phyloP scores from a whole-genome alignment of 1,284 basidiomycete genomes.

The Rhodotorula sp. region DNA sequence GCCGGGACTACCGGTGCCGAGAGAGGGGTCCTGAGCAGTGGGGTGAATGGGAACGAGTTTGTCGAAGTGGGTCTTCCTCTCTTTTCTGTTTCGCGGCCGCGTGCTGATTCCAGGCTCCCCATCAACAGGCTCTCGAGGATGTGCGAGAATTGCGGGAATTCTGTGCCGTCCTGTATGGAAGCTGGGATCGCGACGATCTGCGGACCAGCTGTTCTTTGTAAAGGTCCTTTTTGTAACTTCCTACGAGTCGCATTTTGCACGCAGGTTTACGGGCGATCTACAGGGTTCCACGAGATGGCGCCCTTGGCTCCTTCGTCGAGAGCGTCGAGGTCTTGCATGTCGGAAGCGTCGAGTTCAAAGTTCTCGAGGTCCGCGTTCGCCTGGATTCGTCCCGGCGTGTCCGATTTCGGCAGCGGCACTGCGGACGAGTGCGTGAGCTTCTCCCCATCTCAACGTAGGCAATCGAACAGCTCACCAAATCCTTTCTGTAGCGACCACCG shows the following conservation, averaged over 20 bases:
- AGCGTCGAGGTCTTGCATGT: slow-evolving; percentile 62
- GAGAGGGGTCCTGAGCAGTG: slow-evolving; percentile 61
- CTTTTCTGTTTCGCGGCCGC: neutral
- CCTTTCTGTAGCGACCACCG: slow-evolving; percentile 81
- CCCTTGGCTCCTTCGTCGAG: slow-evolving; percentile 65
- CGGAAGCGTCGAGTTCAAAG: slow-evolving; percentile 63
- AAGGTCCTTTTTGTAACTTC: neutral
- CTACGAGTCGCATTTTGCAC: neutral
- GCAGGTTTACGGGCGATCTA: slow-evolving; percentile 11
- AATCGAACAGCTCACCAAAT: slow-evolving; percentile 52
- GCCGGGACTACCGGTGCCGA: slow-evolving; percentile 51
- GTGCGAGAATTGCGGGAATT: slow-evolving; percentile 56
- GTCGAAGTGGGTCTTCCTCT: slow-evolving; percentile 63
- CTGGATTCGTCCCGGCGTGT: slow-evolving; percentile 63
- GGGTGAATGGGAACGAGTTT: slow-evolving; percentile 60
- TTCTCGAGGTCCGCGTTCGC: slow-evolving; percentile 69
- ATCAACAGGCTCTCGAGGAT: slow-evolving; percentile 51
- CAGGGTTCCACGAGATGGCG: slow-evolving; percentile 45
- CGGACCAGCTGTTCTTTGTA: slow-evolving; percentile 14
- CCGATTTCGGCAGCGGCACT: slow-evolving; percentile 72
- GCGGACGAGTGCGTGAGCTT: neutral
- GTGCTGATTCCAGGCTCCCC: neutral
- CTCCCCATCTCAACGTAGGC: neutral
- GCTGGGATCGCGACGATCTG: slow-evolving; percentile 48
- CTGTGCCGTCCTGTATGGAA: slow-evolving; percentile 56